A percentile compares a stretch with the other conserved stretches of the same genome.
Evolutionary conservation across 495 filamentous ascomycete genomes (phyloP).

Genomic region (Penicillium odoratum): DNA sequence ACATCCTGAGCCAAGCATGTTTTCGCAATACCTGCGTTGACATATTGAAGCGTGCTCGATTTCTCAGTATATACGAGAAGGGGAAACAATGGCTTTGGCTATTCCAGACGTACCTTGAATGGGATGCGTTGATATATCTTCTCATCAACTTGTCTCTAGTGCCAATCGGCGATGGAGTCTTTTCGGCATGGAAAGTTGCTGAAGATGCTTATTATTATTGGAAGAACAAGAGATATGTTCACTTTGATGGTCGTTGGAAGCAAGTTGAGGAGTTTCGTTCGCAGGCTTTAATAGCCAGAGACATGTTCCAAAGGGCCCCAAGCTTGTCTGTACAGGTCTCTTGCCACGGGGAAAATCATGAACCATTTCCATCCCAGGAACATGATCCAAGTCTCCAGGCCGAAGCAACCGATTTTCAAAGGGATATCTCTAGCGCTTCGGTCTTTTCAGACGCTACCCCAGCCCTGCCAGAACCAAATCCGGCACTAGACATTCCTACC

Average conservation of each 20-base stretch:
- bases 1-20: conserved; percentile 30
- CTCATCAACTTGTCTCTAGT: conserved; percentile 64
- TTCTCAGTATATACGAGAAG: conserved; percentile 16
- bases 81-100: conserved; percentile 45
- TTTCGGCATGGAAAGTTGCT: conserved; percentile 15
- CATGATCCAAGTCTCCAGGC: neutral
- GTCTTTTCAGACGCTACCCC: too few relatives aligned
- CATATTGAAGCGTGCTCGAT: conserved; percentile 49
- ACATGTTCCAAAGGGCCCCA: neutral
- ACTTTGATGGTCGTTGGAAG: conserved; percentile 12
- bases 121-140: conserved; percentile 69
- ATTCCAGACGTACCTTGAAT: conserved; percentile 77
- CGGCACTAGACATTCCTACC: conserved; percentile 5
- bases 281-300: conserved; percentile 13
- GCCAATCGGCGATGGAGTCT: neutral
- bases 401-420: neutral
- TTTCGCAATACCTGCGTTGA: conserved; percentile 40
- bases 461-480: too few relatives aligned
- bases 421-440: too few relatives aligned
- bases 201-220: conserved; percentile 21
- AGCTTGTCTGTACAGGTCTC: neutral
- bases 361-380: neutral
- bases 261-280: conserved; percentile 18
- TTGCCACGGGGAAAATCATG: too few relatives aligned
- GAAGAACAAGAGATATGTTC: conserved; percentile 9